phyloP scores from a whole-genome alignment of 2,329 filamentous ascomycete species.

The Trichoderma semiorbis region DNA sequence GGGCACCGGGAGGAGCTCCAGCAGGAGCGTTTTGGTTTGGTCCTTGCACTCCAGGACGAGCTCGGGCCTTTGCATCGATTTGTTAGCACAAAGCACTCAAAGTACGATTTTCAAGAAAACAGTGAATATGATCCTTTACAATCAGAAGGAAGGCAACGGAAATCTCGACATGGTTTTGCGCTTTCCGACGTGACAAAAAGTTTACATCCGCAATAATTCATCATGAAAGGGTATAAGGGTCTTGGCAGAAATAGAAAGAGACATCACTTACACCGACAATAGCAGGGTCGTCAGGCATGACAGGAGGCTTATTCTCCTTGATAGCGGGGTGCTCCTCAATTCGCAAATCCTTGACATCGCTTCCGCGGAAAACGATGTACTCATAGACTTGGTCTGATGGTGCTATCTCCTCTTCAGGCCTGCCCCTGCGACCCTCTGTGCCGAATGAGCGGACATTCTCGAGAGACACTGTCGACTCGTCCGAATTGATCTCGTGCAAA shows the following conservation, averaged over 20 bases:
- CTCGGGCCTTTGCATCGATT: slow-evolving; percentile 36
- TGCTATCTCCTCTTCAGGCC: slow-evolving; percentile 76
- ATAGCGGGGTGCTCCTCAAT: slow-evolving; percentile 79
- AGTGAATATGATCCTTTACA: slow-evolving; percentile 19
- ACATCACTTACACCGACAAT: slow-evolving; percentile 85
- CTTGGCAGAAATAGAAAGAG: background rate
- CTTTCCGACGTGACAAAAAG: slow-evolving; percentile 73
- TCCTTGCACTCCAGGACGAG: slow-evolving; percentile 35
- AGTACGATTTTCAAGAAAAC: background rate
- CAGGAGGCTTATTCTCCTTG: slow-evolving; percentile 70
- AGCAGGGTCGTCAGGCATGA: slow-evolving; percentile 89
- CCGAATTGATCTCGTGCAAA: slow-evolving; percentile 96
- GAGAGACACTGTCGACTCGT: slow-evolving; percentile 92
- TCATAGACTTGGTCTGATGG: slow-evolving; percentile 89
- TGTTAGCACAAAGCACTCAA: slow-evolving; percentile 24
- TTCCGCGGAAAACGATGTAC: slow-evolving; percentile 97
- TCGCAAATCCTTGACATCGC: slow-evolving; percentile 95
- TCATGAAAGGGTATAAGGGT: slow-evolving; percentile 56
- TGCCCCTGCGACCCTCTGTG: slow-evolving; percentile 82
- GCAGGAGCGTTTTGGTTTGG: slow-evolving; percentile 34
- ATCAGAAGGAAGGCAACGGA: slow-evolving; percentile 99
- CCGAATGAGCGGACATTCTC: slow-evolving; percentile 94
- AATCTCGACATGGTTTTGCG: slow-evolving; percentile 96
- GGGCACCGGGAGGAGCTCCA: slow-evolving; percentile 35
- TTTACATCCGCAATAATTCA: slow-evolving; percentile 99